Conservation (phyloP, 139 green algal genomes). For the Astrephomene gubernaculifera region DNA sequence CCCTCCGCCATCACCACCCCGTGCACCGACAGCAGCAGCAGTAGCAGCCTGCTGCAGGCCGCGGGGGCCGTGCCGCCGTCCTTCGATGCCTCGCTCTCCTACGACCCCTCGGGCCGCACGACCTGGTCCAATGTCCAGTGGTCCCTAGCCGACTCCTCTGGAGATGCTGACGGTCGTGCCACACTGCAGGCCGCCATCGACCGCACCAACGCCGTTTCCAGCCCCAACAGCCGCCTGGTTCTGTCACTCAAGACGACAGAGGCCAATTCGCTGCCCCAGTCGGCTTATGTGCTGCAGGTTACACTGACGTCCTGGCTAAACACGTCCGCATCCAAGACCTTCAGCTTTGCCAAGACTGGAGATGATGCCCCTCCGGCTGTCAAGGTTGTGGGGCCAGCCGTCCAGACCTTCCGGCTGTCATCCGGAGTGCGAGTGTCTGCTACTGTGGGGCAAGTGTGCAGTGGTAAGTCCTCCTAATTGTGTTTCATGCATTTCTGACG, state of each 20-base stretch:
- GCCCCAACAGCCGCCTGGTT: neutral
- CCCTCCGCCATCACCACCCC: neutral
- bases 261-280: neutral
- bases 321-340: neutral
- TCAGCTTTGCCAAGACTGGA: neutral
- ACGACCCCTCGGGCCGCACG: neutral
- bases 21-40: neutral
- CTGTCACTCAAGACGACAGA: neutral
- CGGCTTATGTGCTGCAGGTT: neutral
- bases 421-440: neutral
- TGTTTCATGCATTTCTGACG: neutral
- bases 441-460: neutral
- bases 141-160: neutral
- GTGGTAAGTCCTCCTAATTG: neutral
- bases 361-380: neutral
- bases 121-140: neutral
- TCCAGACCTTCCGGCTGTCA: neutral
- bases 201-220: neutral
- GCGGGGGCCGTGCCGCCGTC: neutral
- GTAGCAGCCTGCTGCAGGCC: neutral
- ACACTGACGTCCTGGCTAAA: conserved; percentile 17
- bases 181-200: neutral
- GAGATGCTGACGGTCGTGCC: neutral
- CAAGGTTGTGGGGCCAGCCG: neutral
- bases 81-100: neutral